Conservation (phyloP, 176 grass and related monocot species). For the Oryza meridionalis region DNA sequence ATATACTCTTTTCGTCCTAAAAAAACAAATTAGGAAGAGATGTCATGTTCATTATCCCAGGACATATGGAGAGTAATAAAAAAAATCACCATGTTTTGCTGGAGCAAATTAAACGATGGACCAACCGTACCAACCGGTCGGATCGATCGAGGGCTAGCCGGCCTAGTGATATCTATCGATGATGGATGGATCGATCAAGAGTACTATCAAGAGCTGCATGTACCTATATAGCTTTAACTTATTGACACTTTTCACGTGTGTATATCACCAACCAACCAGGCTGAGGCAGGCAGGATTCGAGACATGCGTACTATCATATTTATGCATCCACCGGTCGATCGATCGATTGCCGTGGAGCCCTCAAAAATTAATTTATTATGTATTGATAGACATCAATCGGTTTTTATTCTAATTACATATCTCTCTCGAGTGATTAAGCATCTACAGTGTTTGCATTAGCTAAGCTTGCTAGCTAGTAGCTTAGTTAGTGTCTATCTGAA, state of each 20-base stretch:
- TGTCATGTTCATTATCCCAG: too few relatives aligned
- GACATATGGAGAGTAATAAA: too few relatives aligned
- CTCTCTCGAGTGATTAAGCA: background rate
- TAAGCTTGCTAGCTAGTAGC: background rate
- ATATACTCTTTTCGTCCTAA: too few relatives aligned
- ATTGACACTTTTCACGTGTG: slow-evolving; percentile 46
- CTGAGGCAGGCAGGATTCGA: background rate
- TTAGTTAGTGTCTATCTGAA: background rate
- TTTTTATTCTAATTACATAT: background rate
- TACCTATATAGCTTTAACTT: background rate
- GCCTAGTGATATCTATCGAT: background rate
- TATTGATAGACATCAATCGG: background rate
- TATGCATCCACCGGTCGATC: background rate
- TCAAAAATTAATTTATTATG: background rate
- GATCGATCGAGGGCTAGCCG: background rate
- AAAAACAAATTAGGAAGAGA: too few relatives aligned
- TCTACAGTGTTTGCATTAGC: background rate
- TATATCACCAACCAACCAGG: background rate
- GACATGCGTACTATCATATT: background rate
- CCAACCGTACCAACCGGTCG: background rate
- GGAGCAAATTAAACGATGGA: background rate
- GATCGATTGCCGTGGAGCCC: background rate
- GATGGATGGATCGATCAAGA: background rate
- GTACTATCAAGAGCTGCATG: background rate
- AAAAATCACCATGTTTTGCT: background rate